phyloP scores from a whole-genome alignment of 495 filamentous ascomycete genomes.

The Penicillium dipodomyicola region DNA sequence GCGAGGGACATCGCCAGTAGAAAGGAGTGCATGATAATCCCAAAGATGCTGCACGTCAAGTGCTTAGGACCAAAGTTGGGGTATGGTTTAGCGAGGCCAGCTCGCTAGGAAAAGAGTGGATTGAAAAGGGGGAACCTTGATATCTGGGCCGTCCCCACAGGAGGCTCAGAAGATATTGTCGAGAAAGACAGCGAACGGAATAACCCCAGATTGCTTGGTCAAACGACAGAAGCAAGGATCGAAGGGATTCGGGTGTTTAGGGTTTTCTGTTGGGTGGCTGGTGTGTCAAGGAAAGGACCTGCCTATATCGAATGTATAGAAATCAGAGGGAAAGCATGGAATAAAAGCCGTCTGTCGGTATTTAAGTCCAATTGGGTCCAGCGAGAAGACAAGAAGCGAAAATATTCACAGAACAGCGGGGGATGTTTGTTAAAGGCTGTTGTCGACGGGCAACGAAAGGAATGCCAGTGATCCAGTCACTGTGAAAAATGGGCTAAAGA shows the following conservation, averaged over 20 bases:
- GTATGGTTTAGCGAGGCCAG: conserved; percentile 23
- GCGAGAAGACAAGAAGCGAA: conserved; percentile 6
- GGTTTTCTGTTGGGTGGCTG: conserved; percentile 13
- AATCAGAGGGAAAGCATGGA: conserved; percentile 9
- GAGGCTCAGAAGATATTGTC: not conserved
- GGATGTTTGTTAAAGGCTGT: conserved; percentile 13
- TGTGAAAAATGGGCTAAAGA: conserved; percentile 18
- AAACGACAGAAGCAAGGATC: not conserved
- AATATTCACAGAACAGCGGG: conserved; percentile 19
- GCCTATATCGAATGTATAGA: conserved; percentile 21
- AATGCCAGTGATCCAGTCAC: conserved; percentile 43
- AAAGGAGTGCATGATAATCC: conserved; percentile 16
- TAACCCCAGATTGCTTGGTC: conserved; percentile 19
- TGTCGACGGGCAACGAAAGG: conserved; percentile 41
- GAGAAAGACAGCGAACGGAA: conserved; percentile 5
- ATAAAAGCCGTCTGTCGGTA: conserved; percentile 9
- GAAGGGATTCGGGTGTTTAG: not conserved
- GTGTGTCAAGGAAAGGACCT: conserved; percentile 21
- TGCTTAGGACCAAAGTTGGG: not conserved
- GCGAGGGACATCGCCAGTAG: conserved; percentile 28
- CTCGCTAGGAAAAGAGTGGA: conserved; percentile 16
- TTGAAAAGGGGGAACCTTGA: conserved; percentile 4
- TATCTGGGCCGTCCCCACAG: conserved; percentile 9
- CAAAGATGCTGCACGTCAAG: not conserved
- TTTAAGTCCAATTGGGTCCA: conserved; percentile 12